Evolutionary conservation across 2,329 filamentous ascomycete species (phyloP).

Genomic region (Calonectria leucothoes): DNA sequence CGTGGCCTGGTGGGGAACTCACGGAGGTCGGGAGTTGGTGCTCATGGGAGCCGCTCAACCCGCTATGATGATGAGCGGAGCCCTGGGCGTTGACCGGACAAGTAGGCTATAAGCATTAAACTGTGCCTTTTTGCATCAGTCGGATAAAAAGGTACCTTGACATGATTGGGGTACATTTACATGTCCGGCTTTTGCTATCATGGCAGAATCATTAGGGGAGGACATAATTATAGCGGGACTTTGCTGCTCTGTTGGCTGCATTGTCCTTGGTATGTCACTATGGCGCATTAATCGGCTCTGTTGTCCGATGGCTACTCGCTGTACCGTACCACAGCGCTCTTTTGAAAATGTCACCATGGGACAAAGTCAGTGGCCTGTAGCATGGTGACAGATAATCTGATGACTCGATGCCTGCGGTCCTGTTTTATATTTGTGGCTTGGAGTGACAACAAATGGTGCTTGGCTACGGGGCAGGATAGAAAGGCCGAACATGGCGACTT

Average conservation of each 20-base stretch:
- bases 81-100: constrained; percentile 50
- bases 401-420: neutral
- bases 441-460: neutral
- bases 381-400: neutral
- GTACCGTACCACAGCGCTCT: neutral
- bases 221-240: neutral
- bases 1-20: constrained; percentile 85
- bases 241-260: neutral
- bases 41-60: constrained; percentile 43
- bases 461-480: neutral
- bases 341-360: neutral
- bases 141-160: neutral
- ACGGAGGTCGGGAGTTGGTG: constrained; percentile 65
- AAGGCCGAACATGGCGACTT: neutral
- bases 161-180: neutral
- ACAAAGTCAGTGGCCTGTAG: neutral
- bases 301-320: neutral
- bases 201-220: neutral
- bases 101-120: constrained; percentile 50
- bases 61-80: constrained; percentile 68
- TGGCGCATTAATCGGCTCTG: neutral
- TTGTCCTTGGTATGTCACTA: neutral
- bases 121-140: neutral
- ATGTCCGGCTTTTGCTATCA: neutral
- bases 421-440: neutral